Base-by-base conservation (phyloP, 1,284 basidiomycete genomes). In the Vanrija pseudolonga region DNA sequence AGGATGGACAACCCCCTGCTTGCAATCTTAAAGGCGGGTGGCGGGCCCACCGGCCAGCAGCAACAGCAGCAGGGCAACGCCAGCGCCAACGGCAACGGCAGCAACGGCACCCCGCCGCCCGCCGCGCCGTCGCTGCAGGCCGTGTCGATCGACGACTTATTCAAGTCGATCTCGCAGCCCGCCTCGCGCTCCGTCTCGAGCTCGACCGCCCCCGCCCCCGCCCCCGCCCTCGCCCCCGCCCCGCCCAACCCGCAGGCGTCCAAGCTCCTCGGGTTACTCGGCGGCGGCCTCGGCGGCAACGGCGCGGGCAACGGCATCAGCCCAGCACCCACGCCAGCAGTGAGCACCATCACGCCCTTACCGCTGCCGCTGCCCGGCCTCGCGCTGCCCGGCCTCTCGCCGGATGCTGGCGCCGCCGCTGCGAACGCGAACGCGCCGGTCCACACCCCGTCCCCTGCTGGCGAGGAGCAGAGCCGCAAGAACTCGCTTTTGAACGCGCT, bases 1-100 rank as follows among this genome's bases (percentile, higher is more conserved):
- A 65, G 18, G 28, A 68, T 68, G 64, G 60, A 64, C 39, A 67
- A 67, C 46, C 61, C 62, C 17, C 63, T 73, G 14, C 60, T 73
- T 39, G 65, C 65, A 12, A 73, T 73, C 69, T 64, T 73, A 36
- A 68, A 70, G 22, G 59, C 66, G 9, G 44, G 53, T 1, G 50
- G 60, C 15, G 55, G 60, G 1, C 39, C 52, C 2, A 40, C 44
- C 24, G 19, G 32, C 11, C 14, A 50, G 22, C 50, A 44, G 45
- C 45, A 45, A 12, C 43, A 15, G 39, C 39, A 38, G 28, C 50
- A 26, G 41, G 47, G 55, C 47, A 32, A 38, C 37, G 41, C 22
- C 6, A 59, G 11, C 26, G 24, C 11, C 14, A 50, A n/a, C 50
- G 38, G 45, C 45, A 45, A 14, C 44, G 8, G 39, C 39, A 39